Base-by-base conservation (phyloP, 2,329 filamentous ascomycete species). In the Arthrinium phaeospermum region DNA sequence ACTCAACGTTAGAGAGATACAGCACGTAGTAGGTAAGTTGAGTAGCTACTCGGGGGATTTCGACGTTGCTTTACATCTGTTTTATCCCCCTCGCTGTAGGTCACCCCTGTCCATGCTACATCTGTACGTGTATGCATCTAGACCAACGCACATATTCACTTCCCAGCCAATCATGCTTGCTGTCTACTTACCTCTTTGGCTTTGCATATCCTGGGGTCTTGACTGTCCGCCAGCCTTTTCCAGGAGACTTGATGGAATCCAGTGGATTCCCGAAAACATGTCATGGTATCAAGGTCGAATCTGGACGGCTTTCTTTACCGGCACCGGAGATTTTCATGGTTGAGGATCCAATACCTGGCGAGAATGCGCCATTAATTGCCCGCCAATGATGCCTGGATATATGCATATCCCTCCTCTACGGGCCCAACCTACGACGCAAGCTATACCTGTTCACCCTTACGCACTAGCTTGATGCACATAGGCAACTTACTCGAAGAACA, bases 401-500 rank as follows among this genome's bases (percentile, higher is more conserved):
- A 57, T 57, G 1, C 27, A 57, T 34, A 34, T 57, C 14, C 51
- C 6, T 37, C 24, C 24, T 61, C 30, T 61, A n/a, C 30, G 53
- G 37, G 30, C 22, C 27, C 53, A 61, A 61, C 53, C 53, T 61
- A 22, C 30, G 34, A 22, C 22, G 57, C 19, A 41, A 64, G 57
- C 30, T 37, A 37, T 41, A 41, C 6, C 19, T 41, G 19, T 14
- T 41, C 34, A 37, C 57, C 53, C 34, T 64, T n/a, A 41, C 34
- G 34, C 57, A 64, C 57, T 64, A 64, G 57, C 57, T 61, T 37
- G 12, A 37, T 61, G 53, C 53, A 61, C 30, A 61, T 14, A 13
- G 53, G 53, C 30, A 37, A 61, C 53, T 61, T 61, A 61, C 53
- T 64, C 57, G 19, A n/a, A 64, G 19, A 64, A 24, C 57, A 64